These are phyloP conservation scores for Dacryopinax primogenitus DNA, from an alignment of 768 basidiomycete genomes.

Conservation along the genomic window DNA sequence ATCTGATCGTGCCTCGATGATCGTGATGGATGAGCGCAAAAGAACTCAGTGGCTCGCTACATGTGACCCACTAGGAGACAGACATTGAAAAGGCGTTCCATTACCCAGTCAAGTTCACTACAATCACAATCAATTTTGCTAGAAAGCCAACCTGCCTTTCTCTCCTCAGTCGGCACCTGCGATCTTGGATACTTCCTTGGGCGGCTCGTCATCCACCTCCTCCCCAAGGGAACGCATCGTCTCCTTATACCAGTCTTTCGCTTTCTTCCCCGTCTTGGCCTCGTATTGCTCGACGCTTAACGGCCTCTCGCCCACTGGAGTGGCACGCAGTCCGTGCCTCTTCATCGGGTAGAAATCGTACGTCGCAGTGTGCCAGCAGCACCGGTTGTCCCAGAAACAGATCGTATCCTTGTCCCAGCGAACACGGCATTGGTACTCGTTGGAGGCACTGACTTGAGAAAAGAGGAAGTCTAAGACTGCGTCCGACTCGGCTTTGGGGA, in stretches of 20 bases:
- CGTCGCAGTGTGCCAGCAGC: slow-evolving; percentile 27
- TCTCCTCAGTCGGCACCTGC: not conserved
- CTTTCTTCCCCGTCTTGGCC: slow-evolving; percentile 19
- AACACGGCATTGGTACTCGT: slow-evolving; percentile 30
- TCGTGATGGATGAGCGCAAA: too few relatives aligned
- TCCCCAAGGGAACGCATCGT: slow-evolving; percentile 23
- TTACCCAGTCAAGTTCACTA: not conserved
- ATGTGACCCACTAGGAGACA: too few relatives aligned
- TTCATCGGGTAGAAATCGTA: slow-evolving; percentile 31
- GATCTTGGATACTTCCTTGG: slow-evolving; percentile 4
- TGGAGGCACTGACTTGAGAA: slow-evolving; percentile 18
- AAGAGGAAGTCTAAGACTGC: slow-evolving; percentile 27
- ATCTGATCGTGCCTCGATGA: too few relatives aligned
- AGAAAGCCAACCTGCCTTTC: not conserved
- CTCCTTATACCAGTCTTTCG: slow-evolving; percentile 27
- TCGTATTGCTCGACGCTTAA: slow-evolving; percentile 27
- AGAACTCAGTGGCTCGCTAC: too few relatives aligned
- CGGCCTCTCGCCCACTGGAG: slow-evolving; percentile 26
- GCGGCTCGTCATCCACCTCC: not conserved
- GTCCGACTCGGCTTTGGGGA: slow-evolving; percentile 27
- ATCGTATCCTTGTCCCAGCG: slow-evolving; percentile 26
- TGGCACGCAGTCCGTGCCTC: slow-evolving; percentile 27
- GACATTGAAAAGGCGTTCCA: too few relatives aligned
- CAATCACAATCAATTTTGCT: not conserved
- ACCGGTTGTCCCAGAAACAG: slow-evolving; percentile 29